phyloP scores from a whole-genome alignment of 2,329 filamentous ascomycete genomes.

The Emmonsiellopsis sp. region DNA sequence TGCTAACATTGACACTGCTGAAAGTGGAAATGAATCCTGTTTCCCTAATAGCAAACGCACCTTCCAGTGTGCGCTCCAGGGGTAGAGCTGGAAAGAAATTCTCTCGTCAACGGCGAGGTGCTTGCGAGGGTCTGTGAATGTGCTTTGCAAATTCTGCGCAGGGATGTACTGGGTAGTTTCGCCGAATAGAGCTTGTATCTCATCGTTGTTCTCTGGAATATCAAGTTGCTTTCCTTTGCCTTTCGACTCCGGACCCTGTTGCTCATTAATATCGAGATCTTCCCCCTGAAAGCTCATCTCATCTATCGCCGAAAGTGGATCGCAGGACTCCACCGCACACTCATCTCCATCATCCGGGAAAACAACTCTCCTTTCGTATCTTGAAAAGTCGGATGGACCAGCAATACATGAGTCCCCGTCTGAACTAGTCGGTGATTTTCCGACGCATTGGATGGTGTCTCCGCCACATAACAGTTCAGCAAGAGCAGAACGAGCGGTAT shows the following conservation, averaged over 20 bases:
- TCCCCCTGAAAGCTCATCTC: not conserved
- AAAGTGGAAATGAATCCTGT: too few species aligned
- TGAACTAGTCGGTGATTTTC: not conserved
- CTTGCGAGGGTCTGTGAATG: too few species aligned
- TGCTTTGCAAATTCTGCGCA: too few species aligned
- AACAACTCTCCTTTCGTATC: not conserved
- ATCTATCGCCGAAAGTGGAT: not conserved
- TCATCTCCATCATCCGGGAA: not conserved
- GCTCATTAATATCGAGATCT: not conserved
- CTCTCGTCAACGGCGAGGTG: too few species aligned
- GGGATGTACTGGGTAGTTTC: too few species aligned
- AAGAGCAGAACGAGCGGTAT: not conserved
- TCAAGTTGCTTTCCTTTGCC: not conserved
- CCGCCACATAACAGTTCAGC: not conserved
- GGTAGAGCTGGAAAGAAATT: too few species aligned
- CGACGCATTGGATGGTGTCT: not conserved
- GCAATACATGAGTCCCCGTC: not conserved
- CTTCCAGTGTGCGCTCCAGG: too few species aligned
- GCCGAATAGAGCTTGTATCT: not conserved
- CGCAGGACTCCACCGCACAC: slow-evolving; percentile 3
- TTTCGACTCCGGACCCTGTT: not conserved
- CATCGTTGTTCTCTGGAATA: not conserved
- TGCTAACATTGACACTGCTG: too few species aligned
- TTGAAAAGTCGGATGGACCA: not conserved
- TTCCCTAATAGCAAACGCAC: too few species aligned